Conservation (phyloP, 495 filamentous ascomycete species). For the Pyrenula massariospora region DNA sequence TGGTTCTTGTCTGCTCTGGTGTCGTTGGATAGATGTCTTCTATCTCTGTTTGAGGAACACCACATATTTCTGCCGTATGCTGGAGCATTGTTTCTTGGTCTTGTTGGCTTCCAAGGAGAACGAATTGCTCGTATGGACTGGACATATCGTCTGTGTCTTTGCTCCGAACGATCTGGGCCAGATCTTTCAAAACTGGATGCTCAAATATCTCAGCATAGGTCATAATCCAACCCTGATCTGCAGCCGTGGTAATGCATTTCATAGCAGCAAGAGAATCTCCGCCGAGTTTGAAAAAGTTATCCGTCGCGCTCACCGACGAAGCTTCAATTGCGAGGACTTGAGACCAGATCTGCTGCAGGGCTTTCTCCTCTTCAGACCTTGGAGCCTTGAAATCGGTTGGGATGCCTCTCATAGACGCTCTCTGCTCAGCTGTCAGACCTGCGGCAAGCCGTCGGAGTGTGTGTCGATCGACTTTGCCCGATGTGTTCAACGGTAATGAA, state of each 20-base stretch:
- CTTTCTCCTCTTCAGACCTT: slow-evolving; percentile 12
- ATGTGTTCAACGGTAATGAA: slow-evolving; percentile 45
- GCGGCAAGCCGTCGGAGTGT: slow-evolving; percentile 32
- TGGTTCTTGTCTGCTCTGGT: slow-evolving; percentile 56
- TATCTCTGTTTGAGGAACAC: slow-evolving; percentile 25
- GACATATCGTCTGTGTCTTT: too few species aligned
- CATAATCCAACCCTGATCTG: slow-evolving; percentile 28
- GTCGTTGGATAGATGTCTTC: slow-evolving; percentile 55
- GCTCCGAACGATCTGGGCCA: too few species aligned
- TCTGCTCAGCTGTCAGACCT: slow-evolving; percentile 24
- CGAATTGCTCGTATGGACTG: slow-evolving; percentile 35
- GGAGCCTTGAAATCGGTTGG: slow-evolving; percentile 13
- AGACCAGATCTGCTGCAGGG: slow-evolving; percentile 18
- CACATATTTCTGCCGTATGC: slow-evolving; percentile 32
- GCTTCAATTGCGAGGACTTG: slow-evolving; percentile 11
- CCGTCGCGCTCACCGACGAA: slow-evolving; percentile 15
- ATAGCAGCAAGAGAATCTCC: slow-evolving; percentile 58
- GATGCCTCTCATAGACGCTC: slow-evolving; percentile 27
- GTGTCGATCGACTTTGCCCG: slow-evolving; percentile 52
- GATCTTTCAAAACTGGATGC: slow-evolving; percentile 30
- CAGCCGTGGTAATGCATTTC: slow-evolving; percentile 37
- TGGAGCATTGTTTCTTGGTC: too few species aligned
- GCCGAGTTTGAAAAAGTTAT: slow-evolving; percentile 48
- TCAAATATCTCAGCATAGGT: slow-evolving; percentile 39
- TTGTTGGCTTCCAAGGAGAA: too few species aligned